Base-by-base conservation (phyloP, 2,329 filamentous ascomycete species). In the Cladosporium sp. region DNA sequence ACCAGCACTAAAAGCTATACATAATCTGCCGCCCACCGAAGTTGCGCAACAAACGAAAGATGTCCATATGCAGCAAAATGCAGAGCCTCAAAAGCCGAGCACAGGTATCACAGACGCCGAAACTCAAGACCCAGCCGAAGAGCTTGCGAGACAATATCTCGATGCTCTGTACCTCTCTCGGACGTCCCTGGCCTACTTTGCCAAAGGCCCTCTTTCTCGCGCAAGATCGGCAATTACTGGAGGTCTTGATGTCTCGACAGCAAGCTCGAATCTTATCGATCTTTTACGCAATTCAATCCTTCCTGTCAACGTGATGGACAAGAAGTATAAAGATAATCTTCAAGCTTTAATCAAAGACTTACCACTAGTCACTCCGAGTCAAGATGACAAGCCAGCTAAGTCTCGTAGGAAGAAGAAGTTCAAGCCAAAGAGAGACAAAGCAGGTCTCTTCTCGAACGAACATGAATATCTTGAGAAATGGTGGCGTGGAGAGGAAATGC, bases 111-210 rank as follows among this genome's bases (percentile, higher is more conserved):
- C 36, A 18, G 30, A 61, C 25, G 26, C 54, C 43, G 34, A 48
- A 8, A 60, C 64, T 14, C 34, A 69, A 25, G 68, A 73, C 14
- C 53, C 65, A 3, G 61, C 76, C 16, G 70, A 76, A 63, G 74
- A 76, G 30, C 66, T 76, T 26, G 60, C 73, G 5, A 73, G 74
- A 26, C 73, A 78, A 56, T 79, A 78, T 65, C 72, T 83, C 23
- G 79, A 83, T 16, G 76, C 79, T 34, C 70, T 84, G 68, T 83
- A 85, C 74, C 70, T 80, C 13, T 79, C 75, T 10, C 78, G 91
- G 84, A 91, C 90, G 36, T 92, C 91, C 3, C 79, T 94, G 65
- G 91, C 91, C 65, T 95, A 93, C 76, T 93, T 94, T 77, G 89
- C 89, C 23, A 95, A 95, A 79, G 91, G 91, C 0, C 90, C 91